Base-by-base conservation (phyloP, 495 filamentous ascomycete species). In the Penicillium paradoxum region DNA sequence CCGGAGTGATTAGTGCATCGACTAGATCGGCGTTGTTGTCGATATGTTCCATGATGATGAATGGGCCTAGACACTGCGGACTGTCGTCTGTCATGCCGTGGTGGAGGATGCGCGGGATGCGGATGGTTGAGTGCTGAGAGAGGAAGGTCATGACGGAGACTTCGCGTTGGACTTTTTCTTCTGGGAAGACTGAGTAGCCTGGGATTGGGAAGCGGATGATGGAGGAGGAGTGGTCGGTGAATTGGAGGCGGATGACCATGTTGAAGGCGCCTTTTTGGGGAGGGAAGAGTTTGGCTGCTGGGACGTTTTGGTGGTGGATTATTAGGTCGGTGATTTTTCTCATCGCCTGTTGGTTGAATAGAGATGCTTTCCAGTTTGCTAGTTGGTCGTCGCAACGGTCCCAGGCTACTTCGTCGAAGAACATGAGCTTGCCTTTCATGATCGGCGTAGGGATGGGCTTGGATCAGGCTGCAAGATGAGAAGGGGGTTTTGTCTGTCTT, bases 31-130 rank as follows among this genome's bases (percentile, higher is more conserved):
- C 39, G 1, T 60, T 39, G 44, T 73, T 56, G 2, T 69, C 51
- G 39, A 75, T 58, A 36, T 71, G 71, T 10, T 73, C 66, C 63
- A 76, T 73, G 45, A 79, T 72, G 39, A 77, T 73, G 53, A 73
- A 79, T 0, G 74, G 69, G 2, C 75, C 72, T 33, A 77, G 42
- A 0, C 58, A 55, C 6, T 24, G n/a, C 4, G 63, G 57, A 37
- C 49, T 65, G n/a, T 62, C 60, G 33, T 37, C 33, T 24, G 18
- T 27, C 7, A 4, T 27, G 46, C 21, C 72, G 38, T 56, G 67
- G 40, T 69, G 60, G 5, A 72, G 62, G 32, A 76, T 47, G 19
- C 55, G 58, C 15, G 75, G 69, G 10, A 77, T 55, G 0, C 68
- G 73, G 25, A 79, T 67, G 9, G 48, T 66, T 13, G 73, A 76